A percentile compares a stretch with the other conserved stretches of the same genome.
phyloP scores from a whole-genome alignment of 1,284 basidiomycete species.

The Naganishia sp. region DNA sequence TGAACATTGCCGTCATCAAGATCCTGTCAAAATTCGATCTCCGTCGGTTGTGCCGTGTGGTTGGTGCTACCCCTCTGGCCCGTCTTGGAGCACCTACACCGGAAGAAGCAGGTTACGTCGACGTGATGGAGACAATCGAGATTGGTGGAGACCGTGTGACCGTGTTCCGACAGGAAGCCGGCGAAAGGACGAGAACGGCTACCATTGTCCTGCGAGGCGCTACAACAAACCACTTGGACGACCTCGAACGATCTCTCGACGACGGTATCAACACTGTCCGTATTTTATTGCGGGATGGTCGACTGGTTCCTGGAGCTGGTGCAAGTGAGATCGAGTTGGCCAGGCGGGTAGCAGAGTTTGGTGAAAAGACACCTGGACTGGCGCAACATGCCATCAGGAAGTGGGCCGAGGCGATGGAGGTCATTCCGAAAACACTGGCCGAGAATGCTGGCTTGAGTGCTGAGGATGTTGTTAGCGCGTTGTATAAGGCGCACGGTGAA shows the following conservation, averaged over 20 bases:
- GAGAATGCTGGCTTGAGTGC: slow-evolving; percentile 96
- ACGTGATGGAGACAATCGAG: slow-evolving; percentile 92
- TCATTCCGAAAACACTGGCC: slow-evolving; percentile 87
- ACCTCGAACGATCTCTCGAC: slow-evolving; percentile 92
- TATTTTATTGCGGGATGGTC: slow-evolving; percentile 82
- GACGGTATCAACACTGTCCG: slow-evolving; percentile 98
- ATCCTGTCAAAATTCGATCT: slow-evolving; percentile 98
- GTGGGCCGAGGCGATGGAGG: slow-evolving; percentile 87
- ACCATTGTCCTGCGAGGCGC: slow-evolving; percentile 97
- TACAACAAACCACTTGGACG: slow-evolving; percentile 91
- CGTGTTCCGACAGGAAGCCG: slow-evolving; percentile 78
- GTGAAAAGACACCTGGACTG: slow-evolving; percentile 84
- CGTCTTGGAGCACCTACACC: slow-evolving; percentile 92
- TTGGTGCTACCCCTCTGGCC: slow-evolving; percentile 93
- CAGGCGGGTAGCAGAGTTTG: slow-evolving; percentile 78
- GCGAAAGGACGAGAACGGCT: slow-evolving; percentile 81
- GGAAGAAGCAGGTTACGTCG: slow-evolving; percentile 92
- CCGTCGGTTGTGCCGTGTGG: slow-evolving; percentile 87
- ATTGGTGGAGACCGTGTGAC: slow-evolving; percentile 98
- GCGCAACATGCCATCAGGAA: slow-evolving; percentile 92
- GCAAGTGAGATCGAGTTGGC: slow-evolving; percentile 91
- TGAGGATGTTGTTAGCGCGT: slow-evolving; percentile 82
- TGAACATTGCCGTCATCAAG: slow-evolving; percentile 92
- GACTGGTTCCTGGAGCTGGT: slow-evolving; percentile 92
- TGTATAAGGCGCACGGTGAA: slow-evolving; percentile 88